Base-by-base conservation (phyloP, 495 filamentous ascomycete species). In the Trichoderma erinaceum region DNA sequence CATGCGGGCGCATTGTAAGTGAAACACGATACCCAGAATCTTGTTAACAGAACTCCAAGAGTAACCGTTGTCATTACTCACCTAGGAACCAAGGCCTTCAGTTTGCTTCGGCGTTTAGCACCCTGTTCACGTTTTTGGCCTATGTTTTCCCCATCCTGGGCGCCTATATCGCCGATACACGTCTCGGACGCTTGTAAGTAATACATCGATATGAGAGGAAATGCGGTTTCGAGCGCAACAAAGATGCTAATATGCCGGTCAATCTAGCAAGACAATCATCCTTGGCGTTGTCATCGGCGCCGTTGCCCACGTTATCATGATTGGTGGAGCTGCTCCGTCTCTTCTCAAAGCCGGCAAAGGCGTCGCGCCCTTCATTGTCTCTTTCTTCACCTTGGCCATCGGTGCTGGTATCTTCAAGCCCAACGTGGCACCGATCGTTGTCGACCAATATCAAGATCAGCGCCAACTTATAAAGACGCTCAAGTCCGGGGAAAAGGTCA, bases 81-180 rank as follows among this genome's bases (percentile, higher is more conserved):
- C 13, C n/a, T 32, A 61, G 56, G 56, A 61, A 61, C 56, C 23
- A 61, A 25, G 56, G 56, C 3, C 56, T 61, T 15, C 56, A 61
- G 25, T 61, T 61, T 32, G 56, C 23, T 77, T 92, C 32, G 82
- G 78, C 43, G 79, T 90, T 92, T 66, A 88, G 86, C 15, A 83
- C 82, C 69, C 90, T 92, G 81, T 92, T 90, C 74, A 75, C 81
- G 25, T 92, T 93, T 78, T 92, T 89, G 90, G 82, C 84, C 23
- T 93, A 93, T 71, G 70, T 87, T 38, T 88, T 86, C 75, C 91
- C 91, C 13, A 76, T 92, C 32, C 70, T 85, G 3, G 83, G 83
- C 75, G 89, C 88, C 68, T 91, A 85, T 67, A 70, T 93, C 46
- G 90, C 91, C 61, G 91, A 95, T 76, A 80, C 84, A 56, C 87